Evolutionary conservation across 345 rosid species (phyloP).

Genomic region (Populus deltoides): DNA sequence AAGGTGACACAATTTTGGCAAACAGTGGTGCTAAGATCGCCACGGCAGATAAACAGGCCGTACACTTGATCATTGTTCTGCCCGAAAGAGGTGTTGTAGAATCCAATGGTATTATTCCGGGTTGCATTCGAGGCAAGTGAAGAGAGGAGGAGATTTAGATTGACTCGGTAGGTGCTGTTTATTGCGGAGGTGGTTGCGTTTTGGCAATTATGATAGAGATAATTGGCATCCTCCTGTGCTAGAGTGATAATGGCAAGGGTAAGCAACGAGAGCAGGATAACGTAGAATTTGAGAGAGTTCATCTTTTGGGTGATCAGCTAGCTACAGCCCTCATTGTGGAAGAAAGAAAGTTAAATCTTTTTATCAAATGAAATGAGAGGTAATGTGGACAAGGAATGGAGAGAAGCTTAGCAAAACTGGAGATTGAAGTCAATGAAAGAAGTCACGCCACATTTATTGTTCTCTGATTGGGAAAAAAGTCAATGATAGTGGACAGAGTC

Average conservation of each 20-base stretch:
- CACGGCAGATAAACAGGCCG: conserved; percentile 21
- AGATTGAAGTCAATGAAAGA: not conserved
- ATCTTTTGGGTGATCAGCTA: not conserved
- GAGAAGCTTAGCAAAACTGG: not conserved
- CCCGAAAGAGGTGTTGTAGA: conserved; percentile 5
- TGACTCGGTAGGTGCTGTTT: conserved; percentile 9
- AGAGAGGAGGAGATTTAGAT: conserved; percentile 6
- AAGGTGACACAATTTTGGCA: conserved; percentile 37
- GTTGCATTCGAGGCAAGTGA: conserved; percentile 10
- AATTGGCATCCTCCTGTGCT: conserved; percentile 3
- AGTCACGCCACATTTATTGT: fast-evolving
- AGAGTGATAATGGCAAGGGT: not conserved
- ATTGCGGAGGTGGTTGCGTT: not conserved
- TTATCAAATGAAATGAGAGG: not conserved
- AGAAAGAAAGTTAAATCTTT: not conserved
- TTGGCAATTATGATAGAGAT: not conserved
- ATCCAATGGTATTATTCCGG: not conserved
- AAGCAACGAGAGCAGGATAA: not conserved
- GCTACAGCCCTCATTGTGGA: not conserved
- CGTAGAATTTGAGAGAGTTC: not conserved
- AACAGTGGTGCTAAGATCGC: not conserved
- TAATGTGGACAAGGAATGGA: not conserved
- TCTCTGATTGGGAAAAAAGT: too few relatives aligned
- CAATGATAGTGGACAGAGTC: too few relatives aligned
- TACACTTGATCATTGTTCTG: not conserved